Base-by-base conservation (phyloP, 768 basidiomycete genomes). In the Kwoniella shandongensis region DNA sequence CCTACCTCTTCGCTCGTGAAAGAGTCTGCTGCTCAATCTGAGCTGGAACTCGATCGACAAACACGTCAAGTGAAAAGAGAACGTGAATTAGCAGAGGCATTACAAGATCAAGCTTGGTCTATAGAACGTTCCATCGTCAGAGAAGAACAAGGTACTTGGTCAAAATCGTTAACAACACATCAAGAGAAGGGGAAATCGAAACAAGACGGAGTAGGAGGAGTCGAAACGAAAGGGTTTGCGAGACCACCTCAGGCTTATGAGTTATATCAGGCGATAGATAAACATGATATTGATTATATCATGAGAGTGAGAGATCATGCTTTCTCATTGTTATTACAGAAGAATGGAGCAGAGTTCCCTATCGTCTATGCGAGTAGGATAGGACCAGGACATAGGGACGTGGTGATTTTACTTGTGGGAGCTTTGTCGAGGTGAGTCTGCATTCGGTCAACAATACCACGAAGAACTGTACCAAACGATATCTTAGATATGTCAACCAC, bases 351-450 rank as follows among this genome's bases (percentile, higher is more conserved):
- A 38, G 85, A 86, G 22, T 91, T 91, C 1, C 92, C 93, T 6
- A 83, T 98, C 13, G 82, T 96, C 6, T 91, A 97, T 70, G 90
- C 91, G 0, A 90, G 94, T 59, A 66, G 79, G 20, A 66, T 78
- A 18, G 79, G 79, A 15, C 55, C 70, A 10, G 61, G 63, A 12
- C 76, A 76, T 56, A 70, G 69, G 44, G 91, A 96, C 49, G 84
- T 97, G 8, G 88, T 90, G 3, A 89, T 98, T 58, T 68, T 94
- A 4, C 80, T 98, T 1, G 75, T 96, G 13, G 93, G 93, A 12
- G 91, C 93, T 12, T 85, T 96, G 70, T 92, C 90, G 12, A 84
- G 92, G 67, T 76, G 45, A 48, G 57, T 38, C 57, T 44, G 11
- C 23, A 2, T 40, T 13, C 10, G 15, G 32, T n/a, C n/a, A n/a